Base-by-base conservation (phyloP, 2,329 filamentous ascomycete genomes). In the Fusarium graminum region DNA sequence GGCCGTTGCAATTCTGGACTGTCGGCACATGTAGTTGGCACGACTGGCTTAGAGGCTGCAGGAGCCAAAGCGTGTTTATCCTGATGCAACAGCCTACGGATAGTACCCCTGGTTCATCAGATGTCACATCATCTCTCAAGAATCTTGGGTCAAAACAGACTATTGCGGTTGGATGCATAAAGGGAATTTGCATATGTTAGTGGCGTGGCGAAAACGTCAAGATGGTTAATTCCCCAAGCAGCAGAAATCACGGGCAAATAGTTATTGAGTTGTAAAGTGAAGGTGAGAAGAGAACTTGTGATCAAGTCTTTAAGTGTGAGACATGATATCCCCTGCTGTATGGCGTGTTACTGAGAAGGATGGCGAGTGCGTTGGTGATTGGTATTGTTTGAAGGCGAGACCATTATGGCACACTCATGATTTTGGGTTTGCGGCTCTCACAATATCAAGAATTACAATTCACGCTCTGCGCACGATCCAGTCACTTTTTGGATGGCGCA, bases 351-450 rank as follows among this genome's bases (percentile, higher is more conserved):
- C 16, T 40, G 9, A 26, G 14, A 28, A 41, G 32, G 19, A 47
- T n/a, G 34, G 41, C n/a, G 40, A 45, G 26, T 14, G 11, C 40
- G 36, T 49, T 49, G 55, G 40, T 60, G 43, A 36, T 22, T 39
- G 26, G 29, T 26, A 36, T 29, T 14, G 12, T 11, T 29, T 7
- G 41, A 38, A 46, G 29, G 34, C 32, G 36, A 64, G 28, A 50
- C 17, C 12, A 32, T 28, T 28, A 29, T 45, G 50, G 45, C 38
- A 59, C 13, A 32, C 42, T 25, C 19, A 6, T 32, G 29, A 46
- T 13, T 34, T 60, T 32, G 12, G 38, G 17, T 25, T 25, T 36
- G 39, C 19, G 30, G 25, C 45, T 46, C 29, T 38, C 49, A 25
- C 29, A 26, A 26, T 12, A 40, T 32, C 25, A 39, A 28, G 29